Percentiles rank a stretch among this genome's conserved stretches.
Evolutionary conservation across 805 yeast species (phyloP).

Genomic region (Kodamaea hsintzibuensis): DNA sequence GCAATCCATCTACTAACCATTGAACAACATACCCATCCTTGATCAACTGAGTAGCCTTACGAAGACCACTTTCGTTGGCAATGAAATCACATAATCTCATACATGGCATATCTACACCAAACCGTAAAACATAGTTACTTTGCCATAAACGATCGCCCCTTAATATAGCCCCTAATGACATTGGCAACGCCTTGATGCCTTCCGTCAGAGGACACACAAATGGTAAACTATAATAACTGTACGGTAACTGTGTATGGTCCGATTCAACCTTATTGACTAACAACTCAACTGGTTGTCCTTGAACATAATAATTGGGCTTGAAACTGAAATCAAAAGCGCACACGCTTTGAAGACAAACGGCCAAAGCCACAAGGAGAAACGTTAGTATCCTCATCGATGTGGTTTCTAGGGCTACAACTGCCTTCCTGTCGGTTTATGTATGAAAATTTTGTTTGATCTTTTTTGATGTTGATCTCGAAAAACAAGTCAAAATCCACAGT

Average conservation of each 20-base stretch:
- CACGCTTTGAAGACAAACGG: not conserved
- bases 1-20: conserved; percentile 81
- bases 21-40: conserved; percentile 73
- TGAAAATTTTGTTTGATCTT: conserved; percentile 1
- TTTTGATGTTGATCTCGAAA: not conserved
- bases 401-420: not conserved
- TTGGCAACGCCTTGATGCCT: conserved; percentile 57
- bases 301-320: conserved; percentile 38
- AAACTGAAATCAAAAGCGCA: conserved; percentile 24
- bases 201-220: conserved; percentile 73
- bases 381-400: conserved; percentile 8
- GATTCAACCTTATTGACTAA: conserved; percentile 78
- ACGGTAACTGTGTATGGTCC: conserved; percentile 74
- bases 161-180: conserved; percentile 74
- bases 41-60: conserved; percentile 60
- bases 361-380: not conserved
- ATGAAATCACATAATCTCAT: conserved; percentile 64
- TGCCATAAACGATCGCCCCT: conserved; percentile 81
- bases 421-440: not conserved
- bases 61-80: conserved; percentile 52
- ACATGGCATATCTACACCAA: conserved; percentile 69
- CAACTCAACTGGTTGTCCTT: conserved; percentile 65
- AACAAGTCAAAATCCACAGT: not conserved
- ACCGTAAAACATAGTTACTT: conserved; percentile 64
- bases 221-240: conserved; percentile 72